Evolutionary conservation across 495 filamentous ascomycete species (phyloP), one percentile per base, ranked within the genome.

Genomic region (Lophium mytilinum): DNA sequence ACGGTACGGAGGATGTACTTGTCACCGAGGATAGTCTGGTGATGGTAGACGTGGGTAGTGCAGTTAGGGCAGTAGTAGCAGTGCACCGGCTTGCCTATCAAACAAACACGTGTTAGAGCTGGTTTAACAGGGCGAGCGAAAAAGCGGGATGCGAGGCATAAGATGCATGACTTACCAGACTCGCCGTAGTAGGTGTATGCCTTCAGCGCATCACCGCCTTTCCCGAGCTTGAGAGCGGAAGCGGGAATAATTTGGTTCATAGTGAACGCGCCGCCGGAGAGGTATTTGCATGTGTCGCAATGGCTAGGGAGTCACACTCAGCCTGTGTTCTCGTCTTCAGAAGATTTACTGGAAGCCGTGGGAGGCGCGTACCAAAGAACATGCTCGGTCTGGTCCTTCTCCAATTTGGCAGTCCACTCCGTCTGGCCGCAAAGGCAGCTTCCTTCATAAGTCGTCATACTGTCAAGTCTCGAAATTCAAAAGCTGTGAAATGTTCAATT

Each of bases 1-100:
- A 62, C 69, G 14, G 77, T 81, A 54, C 77, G 72, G 11, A 75
- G 64, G 43, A 79, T 66, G 56, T 78, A 69, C 43, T 71, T 75
- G 60, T 78, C 75, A 45, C 74, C 75, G 67, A 78, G 68, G 48
- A 75, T 71, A 35, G 65, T 68, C 56, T 79, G 77, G 62, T 79
- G 75, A 66, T 79, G 78, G 66, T 79, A 80, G 30, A 71, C 56
- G 55, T 80, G 78, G 12, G 40, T 35, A 0, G 73, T 79, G 72
- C 77, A 46, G 53, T 74, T 79, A 21, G 74, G 74, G 66, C 77
- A 80, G 63, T 76, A 79, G 66, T 74, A 79, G 69, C 78, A 80
- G 66, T 78, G 51, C 34, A 79, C 76, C 2, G 68, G 59, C 2
- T 80, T 77, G 55, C 76, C 74, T 76, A 34, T 11, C 9, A 24